phyloP scores from a whole-genome alignment of 2,329 filamentous ascomycete genomes.

The Penicillium digitatum region DNA sequence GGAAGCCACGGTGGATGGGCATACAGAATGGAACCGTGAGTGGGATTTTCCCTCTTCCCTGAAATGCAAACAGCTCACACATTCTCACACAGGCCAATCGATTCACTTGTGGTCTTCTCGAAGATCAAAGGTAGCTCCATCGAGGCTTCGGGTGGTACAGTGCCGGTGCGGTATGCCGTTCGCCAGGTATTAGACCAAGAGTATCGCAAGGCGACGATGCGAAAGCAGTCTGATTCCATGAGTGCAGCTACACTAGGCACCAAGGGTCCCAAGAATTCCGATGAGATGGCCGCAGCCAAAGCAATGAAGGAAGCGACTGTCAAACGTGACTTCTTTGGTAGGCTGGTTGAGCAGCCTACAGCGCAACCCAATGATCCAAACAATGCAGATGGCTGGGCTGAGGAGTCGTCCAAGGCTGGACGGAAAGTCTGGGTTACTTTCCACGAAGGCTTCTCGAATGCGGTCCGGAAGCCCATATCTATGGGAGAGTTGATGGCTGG shows the following conservation, averaged over 20 bases:
- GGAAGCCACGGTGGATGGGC: slow-evolving; percentile 65
- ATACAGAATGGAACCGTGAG: slow-evolving; percentile 92
- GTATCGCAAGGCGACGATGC: slow-evolving; percentile 66
- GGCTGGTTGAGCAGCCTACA: slow-evolving; percentile 55
- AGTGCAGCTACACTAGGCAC: slow-evolving; percentile 31
- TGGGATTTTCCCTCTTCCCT: slow-evolving; percentile 25
- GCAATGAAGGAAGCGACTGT: slow-evolving; percentile 39
- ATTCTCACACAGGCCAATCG: slow-evolving; percentile 55
- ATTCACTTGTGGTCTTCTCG: slow-evolving; percentile 66
- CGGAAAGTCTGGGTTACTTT: slow-evolving; percentile 79
- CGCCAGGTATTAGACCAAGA: slow-evolving; percentile 92
- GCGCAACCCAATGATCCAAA: slow-evolving; percentile 39
- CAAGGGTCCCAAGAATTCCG: slow-evolving; percentile 11
- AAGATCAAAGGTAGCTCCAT: slow-evolving; percentile 42
- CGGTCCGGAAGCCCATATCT: slow-evolving; percentile 81
- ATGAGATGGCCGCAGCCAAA: slow-evolving; percentile 27
- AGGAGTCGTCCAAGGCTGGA: slow-evolving; percentile 41
- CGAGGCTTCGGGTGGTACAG: slow-evolving; percentile 52
- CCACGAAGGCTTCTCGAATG: slow-evolving; percentile 88
- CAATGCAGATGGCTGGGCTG: slow-evolving; percentile 24
- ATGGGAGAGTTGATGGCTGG: slow-evolving; percentile 68
- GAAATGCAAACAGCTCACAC: slow-evolving; percentile 6
- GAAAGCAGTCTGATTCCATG: slow-evolving; percentile 61
- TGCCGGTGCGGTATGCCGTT: slow-evolving; percentile 83
- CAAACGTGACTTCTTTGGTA: slow-evolving; percentile 82